phyloP scores from a whole-genome alignment of 208 protist species.

The Naegleria fowleri region DNA sequence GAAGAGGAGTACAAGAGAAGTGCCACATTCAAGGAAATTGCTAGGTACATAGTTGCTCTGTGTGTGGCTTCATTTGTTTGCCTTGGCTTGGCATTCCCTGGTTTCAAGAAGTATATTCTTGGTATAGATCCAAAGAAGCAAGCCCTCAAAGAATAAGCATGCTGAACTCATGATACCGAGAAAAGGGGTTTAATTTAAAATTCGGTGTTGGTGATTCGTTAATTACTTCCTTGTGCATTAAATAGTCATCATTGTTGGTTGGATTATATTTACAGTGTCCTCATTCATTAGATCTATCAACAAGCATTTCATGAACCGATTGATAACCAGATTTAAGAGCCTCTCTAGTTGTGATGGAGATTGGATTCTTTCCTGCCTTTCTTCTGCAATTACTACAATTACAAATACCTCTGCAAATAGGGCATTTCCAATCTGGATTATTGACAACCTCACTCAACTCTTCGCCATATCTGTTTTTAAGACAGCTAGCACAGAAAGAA shows the following conservation, averaged over 20 bases:
- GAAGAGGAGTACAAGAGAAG: conserved; percentile 7
- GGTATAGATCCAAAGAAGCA: background rate
- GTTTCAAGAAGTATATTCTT: conserved; percentile 8
- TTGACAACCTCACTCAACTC: background rate
- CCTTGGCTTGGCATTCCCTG: background rate
- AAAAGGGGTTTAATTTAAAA: background rate
- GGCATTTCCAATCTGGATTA: background rate
- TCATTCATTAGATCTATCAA: background rate
- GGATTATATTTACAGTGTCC: too few species aligned
- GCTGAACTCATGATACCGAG: background rate
- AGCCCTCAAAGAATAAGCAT: background rate
- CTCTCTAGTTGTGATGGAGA: conserved; percentile 16
- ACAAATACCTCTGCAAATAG: background rate
- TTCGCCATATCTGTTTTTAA: conserved; percentile 13
- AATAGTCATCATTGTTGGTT: too few species aligned
- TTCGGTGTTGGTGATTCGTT: too few species aligned
- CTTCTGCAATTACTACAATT: background rate
- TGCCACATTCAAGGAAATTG: background rate
- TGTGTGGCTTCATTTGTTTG: background rate
- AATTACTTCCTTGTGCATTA: too few species aligned
- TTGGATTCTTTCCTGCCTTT: background rate
- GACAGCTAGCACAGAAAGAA: background rate
- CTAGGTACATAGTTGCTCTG: background rate
- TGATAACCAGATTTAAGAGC: background rate
- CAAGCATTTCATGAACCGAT: background rate